Base-by-base conservation (phyloP, 768 basidiomycete genomes). In the Rossbeevera mucosa region DNA sequence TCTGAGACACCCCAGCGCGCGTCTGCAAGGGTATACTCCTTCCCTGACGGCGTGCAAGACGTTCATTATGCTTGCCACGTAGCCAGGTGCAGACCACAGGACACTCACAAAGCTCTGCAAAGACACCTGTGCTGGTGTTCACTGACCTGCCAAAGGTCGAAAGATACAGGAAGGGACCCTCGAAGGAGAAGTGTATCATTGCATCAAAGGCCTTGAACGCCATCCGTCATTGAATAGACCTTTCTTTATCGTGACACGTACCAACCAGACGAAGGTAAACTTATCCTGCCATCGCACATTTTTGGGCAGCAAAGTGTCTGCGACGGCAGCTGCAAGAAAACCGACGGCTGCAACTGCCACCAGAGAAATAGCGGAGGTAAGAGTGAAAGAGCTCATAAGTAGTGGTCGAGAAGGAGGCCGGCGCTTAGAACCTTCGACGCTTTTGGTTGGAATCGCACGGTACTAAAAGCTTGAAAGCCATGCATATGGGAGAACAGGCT, bases 1-100 rank as follows among this genome's bases (percentile, higher is more conserved):
- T 94, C 91, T 0, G 89, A 74, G 41, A 76, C 64, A 13, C 88
- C 91, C 91, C 91, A 94, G 38, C 91, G 82, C 50, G 80, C 77
- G 63, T 94, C 91, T 5, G 90, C 91, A 2, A 76, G 75, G 21
- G 86, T 82, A 62, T 93, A 91, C 65, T 91, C 89, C 57, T 76
- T 85, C 88, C 89, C 88, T 90, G 56, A 14, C 2, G 12, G 22
- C 26, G 20, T 28, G 31, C 36, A n/a, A 36, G 29, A 24, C 29
- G 5, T 44, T 41, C 36, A 2, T 43, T 47, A 56, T 24, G 47
- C 11, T 8, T 12, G 36, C 14, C 16, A 36, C 25, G 7, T 26
- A 5, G 24, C 42, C 29, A 47, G 16, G 31, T 21, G 22, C 18
- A 45, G 25, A 18, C 18, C 28, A 22, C 18, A 38, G 2, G 36